These are phyloP conservation scores for Colletotrichum gigasporum DNA, from an alignment of 2,329 filamentous ascomycete species.

Conservation along the genomic window DNA sequence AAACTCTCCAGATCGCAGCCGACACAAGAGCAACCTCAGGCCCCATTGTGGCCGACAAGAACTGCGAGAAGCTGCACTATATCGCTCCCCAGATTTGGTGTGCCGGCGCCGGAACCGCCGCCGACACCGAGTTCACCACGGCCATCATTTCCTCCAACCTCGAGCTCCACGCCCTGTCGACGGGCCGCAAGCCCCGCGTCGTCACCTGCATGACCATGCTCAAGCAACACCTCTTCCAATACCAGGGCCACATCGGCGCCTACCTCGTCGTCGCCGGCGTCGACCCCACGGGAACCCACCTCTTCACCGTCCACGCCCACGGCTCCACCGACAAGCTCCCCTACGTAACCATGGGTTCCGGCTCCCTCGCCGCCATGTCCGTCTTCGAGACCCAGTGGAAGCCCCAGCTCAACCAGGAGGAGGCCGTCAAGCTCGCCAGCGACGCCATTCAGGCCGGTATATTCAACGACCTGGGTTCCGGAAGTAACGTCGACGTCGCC, in stretches of 20 bases:
- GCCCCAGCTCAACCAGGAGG: conserved; percentile 76
- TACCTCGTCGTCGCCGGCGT: conserved; percentile 98
- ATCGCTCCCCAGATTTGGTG: conserved; percentile 99
- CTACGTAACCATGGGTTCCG: conserved; percentile 99
- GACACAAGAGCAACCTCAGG: conserved; percentile 97
- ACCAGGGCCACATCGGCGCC: conserved; percentile 97
- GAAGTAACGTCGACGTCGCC: conserved; percentile 96
- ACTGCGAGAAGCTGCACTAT: conserved; percentile 99
- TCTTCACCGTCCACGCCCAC: conserved; percentile 99
- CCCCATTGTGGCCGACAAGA: conserved; percentile 99
- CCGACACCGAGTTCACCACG: conserved; percentile 99
- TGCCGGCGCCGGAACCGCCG: conserved; percentile 95
- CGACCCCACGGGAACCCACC: conserved; percentile 92
- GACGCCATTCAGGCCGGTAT: conserved; percentile 96
- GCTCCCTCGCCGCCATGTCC: conserved; percentile 95
- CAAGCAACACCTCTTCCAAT: conserved; percentile 98
- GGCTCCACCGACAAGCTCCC: conserved; percentile 98
- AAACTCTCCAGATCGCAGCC: conserved; percentile 80
- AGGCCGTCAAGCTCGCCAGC: conserved; percentile 82
- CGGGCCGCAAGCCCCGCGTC: conserved; percentile 94
- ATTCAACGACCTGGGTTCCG: conserved; percentile 97
- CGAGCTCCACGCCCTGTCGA: conserved; percentile 95
- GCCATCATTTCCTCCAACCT: conserved; percentile 98
- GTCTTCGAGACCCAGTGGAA: conserved; percentile 98
- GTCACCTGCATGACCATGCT: conserved; percentile 99